Conservation (phyloP, 1,284 basidiomycete species). For the Porogramme epimiltina region DNA sequence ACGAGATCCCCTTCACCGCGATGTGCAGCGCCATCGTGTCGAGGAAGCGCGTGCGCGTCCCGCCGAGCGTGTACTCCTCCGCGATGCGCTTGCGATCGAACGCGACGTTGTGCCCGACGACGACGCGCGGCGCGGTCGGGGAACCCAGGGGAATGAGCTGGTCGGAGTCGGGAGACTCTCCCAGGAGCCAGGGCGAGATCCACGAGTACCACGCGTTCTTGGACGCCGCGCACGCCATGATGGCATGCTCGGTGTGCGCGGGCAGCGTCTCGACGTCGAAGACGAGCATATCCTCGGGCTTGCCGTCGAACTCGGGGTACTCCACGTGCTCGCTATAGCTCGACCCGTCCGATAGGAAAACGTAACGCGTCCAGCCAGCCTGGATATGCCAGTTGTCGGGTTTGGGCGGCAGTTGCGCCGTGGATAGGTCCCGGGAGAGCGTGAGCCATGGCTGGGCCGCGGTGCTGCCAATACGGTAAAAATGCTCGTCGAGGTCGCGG, state of each 20-base stretch:
- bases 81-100: slow-evolving; percentile 87
- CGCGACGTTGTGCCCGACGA: slow-evolving; percentile 95
- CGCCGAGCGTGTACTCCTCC: slow-evolving; percentile 83
- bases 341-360: slow-evolving; percentile 63
- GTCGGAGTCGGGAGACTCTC: slow-evolving; percentile 59
- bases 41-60: slow-evolving; percentile 80
- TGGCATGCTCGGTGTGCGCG: slow-evolving; percentile 75
- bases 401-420: slow-evolving; percentile 57
- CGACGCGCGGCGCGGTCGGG: slow-evolving; percentile 54
- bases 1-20: slow-evolving; percentile 93
- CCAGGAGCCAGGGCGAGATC: slow-evolving; percentile 93
- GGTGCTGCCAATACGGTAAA: slow-evolving; percentile 76
- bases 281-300: slow-evolving; percentile 73
- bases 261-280: slow-evolving; percentile 98
- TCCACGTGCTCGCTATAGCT: slow-evolving; percentile 66
- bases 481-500: slow-evolving; percentile 85
- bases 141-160: slow-evolving; percentile 82
- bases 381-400: slow-evolving; percentile 76
- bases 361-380: slow-evolving; percentile 93
- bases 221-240: slow-evolving; percentile 91
- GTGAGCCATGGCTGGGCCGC: slow-evolving; percentile 83
- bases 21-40: slow-evolving; percentile 97
- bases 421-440: slow-evolving; percentile 70
- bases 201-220: slow-evolving; percentile 92
- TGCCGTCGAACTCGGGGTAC: slow-evolving; percentile 59